phyloP scores from a whole-genome alignment of 148 eudicot genomes.

The Polygonum maritimum region DNA sequence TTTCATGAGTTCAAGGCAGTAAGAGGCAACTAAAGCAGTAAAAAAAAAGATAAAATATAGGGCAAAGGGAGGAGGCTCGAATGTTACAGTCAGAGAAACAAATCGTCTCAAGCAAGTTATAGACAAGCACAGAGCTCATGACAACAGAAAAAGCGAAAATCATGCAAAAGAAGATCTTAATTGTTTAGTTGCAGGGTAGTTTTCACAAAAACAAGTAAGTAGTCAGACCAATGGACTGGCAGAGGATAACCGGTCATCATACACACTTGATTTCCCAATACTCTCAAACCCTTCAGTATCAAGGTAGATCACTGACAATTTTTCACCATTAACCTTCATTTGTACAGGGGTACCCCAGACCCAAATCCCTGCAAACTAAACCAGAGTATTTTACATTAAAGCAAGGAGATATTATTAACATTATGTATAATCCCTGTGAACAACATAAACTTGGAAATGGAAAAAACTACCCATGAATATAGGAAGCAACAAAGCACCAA shows the following conservation, averaged over 20 bases:
- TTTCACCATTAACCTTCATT: slow-evolving; percentile 68
- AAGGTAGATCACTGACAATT: slow-evolving; percentile 82
- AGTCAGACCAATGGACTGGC: slow-evolving; percentile 13
- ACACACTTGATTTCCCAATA: slow-evolving; percentile 95
- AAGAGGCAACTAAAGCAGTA: not conserved
- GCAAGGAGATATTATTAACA: not conserved
- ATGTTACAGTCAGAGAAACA: slow-evolving; percentile 36
- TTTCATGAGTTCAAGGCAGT: not conserved
- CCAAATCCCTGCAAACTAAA: slow-evolving; percentile 71
- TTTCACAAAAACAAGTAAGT: slow-evolving; percentile 6
- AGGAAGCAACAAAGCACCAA: slow-evolving; percentile 14
- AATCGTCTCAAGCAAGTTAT: slow-evolving; percentile 98
- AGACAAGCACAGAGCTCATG: slow-evolving; percentile 90
- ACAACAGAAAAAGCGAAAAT: slow-evolving; percentile 91
- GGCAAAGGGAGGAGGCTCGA: not conserved
- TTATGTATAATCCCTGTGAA: not conserved
- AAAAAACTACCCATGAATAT: not conserved
- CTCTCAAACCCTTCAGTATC: slow-evolving; percentile 99
- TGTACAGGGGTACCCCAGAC: slow-evolving; percentile 92
- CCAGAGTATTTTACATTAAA: not conserved
- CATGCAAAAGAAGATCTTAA: slow-evolving; percentile 39
- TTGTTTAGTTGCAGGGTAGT: not conserved
- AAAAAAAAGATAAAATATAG: not conserved
- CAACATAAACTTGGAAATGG: not conserved
- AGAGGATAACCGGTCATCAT: slow-evolving; percentile 46